Evolutionary conservation across 164 flowering plant genomes (phyloP).

Genomic region (Aristolochia californica): DNA sequence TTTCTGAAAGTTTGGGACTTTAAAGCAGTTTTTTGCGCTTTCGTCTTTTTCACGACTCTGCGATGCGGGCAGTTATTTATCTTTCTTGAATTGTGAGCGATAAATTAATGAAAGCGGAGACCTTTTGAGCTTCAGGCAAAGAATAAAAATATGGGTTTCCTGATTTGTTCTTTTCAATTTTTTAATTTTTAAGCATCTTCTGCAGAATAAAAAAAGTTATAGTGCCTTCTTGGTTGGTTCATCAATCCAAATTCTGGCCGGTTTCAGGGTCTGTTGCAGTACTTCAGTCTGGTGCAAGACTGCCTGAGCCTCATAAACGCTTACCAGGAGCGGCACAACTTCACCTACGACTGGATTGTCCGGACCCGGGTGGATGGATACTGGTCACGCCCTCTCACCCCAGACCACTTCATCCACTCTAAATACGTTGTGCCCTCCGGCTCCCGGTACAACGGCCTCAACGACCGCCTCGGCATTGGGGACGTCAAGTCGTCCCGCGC

Average conservation of each 20-base stretch:
- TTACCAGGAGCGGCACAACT: slow-evolving; percentile 38
- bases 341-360: slow-evolving; percentile 87
- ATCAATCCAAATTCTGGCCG: not conserved
- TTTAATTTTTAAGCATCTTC: too few species aligned
- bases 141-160: not conserved
- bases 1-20: too few species aligned
- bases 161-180: too few species aligned
- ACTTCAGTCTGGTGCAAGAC: slow-evolving; percentile 83
- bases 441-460: slow-evolving; percentile 71
- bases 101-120: too few species aligned
- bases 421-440: slow-evolving; percentile 72
- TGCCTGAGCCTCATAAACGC: slow-evolving; percentile 56
- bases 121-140: not conserved
- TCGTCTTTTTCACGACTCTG: too few species aligned
- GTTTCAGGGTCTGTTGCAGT: slow-evolving; percentile 71
- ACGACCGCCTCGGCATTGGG: slow-evolving; percentile 87
- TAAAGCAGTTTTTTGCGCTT: too few species aligned
- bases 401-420: slow-evolving; percentile 42
- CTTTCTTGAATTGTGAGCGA: too few species aligned
- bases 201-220: too few species aligned
- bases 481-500: slow-evolving; percentile 49
- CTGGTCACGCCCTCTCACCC: slow-evolving; percentile 64
- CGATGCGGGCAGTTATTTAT: too few species aligned
- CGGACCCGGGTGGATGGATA: slow-evolving; percentile 89
- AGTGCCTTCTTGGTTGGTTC: not conserved